Base-by-base conservation (phyloP, 768 basidiomycete genomes). In the Podaxis sp. region DNA sequence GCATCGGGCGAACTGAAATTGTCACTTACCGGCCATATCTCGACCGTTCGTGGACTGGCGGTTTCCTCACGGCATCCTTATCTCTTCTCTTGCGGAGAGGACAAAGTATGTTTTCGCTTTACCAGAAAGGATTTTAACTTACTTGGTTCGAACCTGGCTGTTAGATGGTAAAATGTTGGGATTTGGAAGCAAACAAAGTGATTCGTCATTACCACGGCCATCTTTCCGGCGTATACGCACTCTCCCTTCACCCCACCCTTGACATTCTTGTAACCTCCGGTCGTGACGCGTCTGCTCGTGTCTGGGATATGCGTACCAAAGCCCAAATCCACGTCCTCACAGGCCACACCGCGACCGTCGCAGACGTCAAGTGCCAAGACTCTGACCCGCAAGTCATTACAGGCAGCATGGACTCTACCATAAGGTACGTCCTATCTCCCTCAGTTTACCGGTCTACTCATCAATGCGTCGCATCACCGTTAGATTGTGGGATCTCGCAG, bases 151-250 rank as follows among this genome's bases (percentile, higher is more conserved):
- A 40, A n/a, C 33, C 8, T 27, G 19, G 7, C 37, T 38, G 43
- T 6, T 71, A 97, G 94, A 98, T 98, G 97, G 97, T 99, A 38
- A 98, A 98, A 79, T 98, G 97, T 69, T 98, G 97, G 97, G 97
- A 99, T 70, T 77, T 99, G 55, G 97, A 99, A 74, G 90, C 92
- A 27, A 99, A 99, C 81, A 99, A 98, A 75, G 96, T 98, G 63
- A 99, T 99, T 59, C 86, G 97, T 19, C 95, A 98, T 75, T 98
- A 99, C 71, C 97, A 99, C 72, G 97, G 97, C 1, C 97, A 99
- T 74, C 84, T 97, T 22, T 98, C 96, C 0, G 97, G 97, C 49
- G 96, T 99, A n/a, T 98, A 98, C 69, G 82, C 94, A 0, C 82
- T 98, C 59, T 86, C 90, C 22, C 79, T 99, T 2, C 97, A 98